Conservation (phyloP, 1,284 basidiomycete species). For the Sparassis latifolia region DNA sequence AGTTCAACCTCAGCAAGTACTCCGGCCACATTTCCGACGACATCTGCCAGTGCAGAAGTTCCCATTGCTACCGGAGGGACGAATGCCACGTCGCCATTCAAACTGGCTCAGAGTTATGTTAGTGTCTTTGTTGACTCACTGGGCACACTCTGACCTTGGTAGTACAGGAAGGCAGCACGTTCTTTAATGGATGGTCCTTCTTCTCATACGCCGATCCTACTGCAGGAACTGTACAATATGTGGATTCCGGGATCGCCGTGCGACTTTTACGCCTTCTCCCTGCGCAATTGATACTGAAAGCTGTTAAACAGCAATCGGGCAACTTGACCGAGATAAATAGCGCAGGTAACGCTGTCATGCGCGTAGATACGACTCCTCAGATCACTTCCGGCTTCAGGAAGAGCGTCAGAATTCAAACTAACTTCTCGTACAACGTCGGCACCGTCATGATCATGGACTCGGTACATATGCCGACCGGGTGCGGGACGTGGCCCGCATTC, state of each 20-base stretch:
- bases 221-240: slow-evolving; percentile 58
- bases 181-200: slow-evolving; percentile 82
- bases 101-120: slow-evolving; percentile 22
- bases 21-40: slow-evolving; percentile 3
- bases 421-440: slow-evolving; percentile 56
- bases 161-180: slow-evolving; percentile 50
- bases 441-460: slow-evolving; percentile 72
- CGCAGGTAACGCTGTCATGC: slow-evolving; percentile 74
- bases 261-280: slow-evolving; percentile 18
- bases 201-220: slow-evolving; percentile 63
- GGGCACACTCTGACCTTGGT: slow-evolving; percentile 6
- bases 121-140: slow-evolving; percentile 9
- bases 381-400: slow-evolving; percentile 56
- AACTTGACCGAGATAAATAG: slow-evolving; percentile 55
- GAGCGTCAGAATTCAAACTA: slow-evolving; percentile 72
- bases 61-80: slow-evolving; percentile 5
- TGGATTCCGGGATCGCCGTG: slow-evolving; percentile 52
- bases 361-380: slow-evolving; percentile 72
- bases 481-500: slow-evolving; percentile 77
- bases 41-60: background rate
- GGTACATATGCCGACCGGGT: slow-evolving; percentile 87
- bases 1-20: background rate
- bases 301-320: slow-evolving; percentile 33
- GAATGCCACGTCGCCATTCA: slow-evolving; percentile 22
- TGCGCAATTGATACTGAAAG: background rate